These are phyloP conservation scores for Mycena pura DNA, from an alignment of 768 basidiomycete species.

Conservation along the genomic window DNA sequence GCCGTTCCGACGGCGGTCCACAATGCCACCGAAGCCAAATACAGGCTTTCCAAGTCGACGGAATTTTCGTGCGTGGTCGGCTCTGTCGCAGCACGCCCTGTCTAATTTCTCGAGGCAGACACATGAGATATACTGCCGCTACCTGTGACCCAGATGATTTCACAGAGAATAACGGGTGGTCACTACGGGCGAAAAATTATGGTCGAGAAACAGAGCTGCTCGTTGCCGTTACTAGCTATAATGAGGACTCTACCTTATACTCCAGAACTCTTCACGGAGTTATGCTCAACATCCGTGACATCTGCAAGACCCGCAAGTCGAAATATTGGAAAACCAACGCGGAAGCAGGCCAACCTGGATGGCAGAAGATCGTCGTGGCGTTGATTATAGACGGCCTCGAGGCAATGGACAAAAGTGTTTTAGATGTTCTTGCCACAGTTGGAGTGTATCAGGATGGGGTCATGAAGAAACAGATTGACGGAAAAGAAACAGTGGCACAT, in stretches of 20 bases:
- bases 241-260: slow-evolving; percentile 89
- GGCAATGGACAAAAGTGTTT: slow-evolving; percentile 91
- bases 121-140: slow-evolving; percentile 93
- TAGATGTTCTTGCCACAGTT: slow-evolving; percentile 87
- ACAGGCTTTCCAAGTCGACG: slow-evolving; percentile 58
- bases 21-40: slow-evolving; percentile 71
- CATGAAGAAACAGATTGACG: slow-evolving; percentile 91
- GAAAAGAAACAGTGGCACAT: slow-evolving; percentile 89
- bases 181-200: slow-evolving; percentile 83
- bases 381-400: slow-evolving; percentile 93
- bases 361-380: slow-evolving; percentile 93
- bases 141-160: slow-evolving; percentile 94
- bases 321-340: slow-evolving; percentile 87
- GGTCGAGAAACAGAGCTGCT: slow-evolving; percentile 90
- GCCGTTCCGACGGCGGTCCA: slow-evolving; percentile 69
- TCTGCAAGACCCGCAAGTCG: slow-evolving; percentile 93
- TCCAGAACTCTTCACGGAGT: slow-evolving; percentile 92
- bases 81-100: neutral
- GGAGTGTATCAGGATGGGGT: slow-evolving; percentile 94
- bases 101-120: slow-evolving; percentile 51
- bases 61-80: slow-evolving; percentile 70
- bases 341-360: slow-evolving; percentile 82
- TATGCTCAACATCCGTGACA: slow-evolving; percentile 96
- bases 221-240: slow-evolving; percentile 93
- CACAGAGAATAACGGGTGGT: slow-evolving; percentile 77